A percentile compares a stretch with the other conserved stretches of the same genome.
These are phyloP conservation scores for Coemansia biformis DNA, from an alignment of 192 early-diverging fungal genomes.

Conservation along the genomic window DNA sequence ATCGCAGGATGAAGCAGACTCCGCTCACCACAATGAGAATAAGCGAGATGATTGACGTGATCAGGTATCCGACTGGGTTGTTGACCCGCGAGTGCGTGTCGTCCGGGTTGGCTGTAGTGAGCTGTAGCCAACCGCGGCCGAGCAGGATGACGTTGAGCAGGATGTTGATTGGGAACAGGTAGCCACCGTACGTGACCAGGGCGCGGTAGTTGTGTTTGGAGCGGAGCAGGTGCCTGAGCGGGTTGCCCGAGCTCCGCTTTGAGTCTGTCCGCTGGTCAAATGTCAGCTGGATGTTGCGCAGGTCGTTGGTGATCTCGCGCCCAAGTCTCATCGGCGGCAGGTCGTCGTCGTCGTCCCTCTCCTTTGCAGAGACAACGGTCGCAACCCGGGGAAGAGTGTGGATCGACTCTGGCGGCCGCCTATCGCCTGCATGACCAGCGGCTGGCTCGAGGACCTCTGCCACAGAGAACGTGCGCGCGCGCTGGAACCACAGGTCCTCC, in stretches of 20 bases:
- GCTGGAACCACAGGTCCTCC: constrained; percentile 23
- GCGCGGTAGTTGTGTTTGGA: constrained; percentile 50
- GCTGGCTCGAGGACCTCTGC: not conserved
- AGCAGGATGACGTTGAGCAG: constrained; percentile 48
- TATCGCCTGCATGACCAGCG: not conserved
- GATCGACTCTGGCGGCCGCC: constrained; percentile 6
- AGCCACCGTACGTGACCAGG: constrained; percentile 46
- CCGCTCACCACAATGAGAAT: constrained; percentile 37
- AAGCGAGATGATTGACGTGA: constrained; percentile 42
- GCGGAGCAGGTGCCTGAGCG: constrained; percentile 34
- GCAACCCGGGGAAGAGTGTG: constrained; percentile 21
- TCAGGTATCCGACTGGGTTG: constrained; percentile 39
- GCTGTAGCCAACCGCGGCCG: constrained; percentile 46
- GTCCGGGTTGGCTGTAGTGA: constrained; percentile 4
- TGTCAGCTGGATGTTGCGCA: constrained; percentile 47
- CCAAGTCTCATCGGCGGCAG: constrained; percentile 32
- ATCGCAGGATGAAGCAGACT: constrained; percentile 46
- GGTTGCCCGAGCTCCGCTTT: constrained; percentile 4
- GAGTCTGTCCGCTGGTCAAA: constrained; percentile 20
- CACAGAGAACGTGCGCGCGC: constrained; percentile 32
- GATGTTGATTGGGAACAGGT: constrained; percentile 47
- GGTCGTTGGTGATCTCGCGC: constrained; percentile 33
- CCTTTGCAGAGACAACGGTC: constrained; percentile 3
- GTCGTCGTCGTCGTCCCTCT: constrained; percentile 14
- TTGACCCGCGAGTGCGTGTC: constrained; percentile 16